Percentiles rank a stretch among this genome's conserved stretches.
phyloP scores from a whole-genome alignment of 139 green algal species.

The Penium margaritaceum region DNA sequence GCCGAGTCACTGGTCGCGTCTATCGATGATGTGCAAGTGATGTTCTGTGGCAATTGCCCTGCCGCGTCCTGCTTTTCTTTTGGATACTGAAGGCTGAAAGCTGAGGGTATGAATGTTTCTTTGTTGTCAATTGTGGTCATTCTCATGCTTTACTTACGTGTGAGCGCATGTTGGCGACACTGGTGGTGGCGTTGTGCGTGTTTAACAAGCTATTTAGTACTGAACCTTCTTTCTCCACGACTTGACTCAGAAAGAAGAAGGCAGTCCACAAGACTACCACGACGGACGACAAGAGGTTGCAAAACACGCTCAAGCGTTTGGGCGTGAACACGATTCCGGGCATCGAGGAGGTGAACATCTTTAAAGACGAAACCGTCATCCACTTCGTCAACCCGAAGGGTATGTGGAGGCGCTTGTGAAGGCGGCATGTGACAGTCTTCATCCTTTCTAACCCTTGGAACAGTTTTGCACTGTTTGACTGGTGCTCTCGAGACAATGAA shows the following conservation, averaged over 20 bases:
- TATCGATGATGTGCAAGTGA: too few relatives aligned
- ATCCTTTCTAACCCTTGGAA: too few relatives aligned
- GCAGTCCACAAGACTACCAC: conserved; percentile 88
- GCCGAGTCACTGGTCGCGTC: too few relatives aligned
- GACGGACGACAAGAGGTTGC: conserved; percentile 94
- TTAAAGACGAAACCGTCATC: conserved; percentile 83
- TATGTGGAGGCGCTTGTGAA: background rate
- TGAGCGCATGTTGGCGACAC: background rate
- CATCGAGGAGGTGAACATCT: conserved; percentile 99
- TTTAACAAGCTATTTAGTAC: background rate
- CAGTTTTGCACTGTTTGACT: too few relatives aligned
- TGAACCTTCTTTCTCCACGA: conserved; percentile 21
- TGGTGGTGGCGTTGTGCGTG: background rate
- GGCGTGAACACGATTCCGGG: conserved; percentile 97
- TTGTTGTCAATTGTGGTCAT: background rate
- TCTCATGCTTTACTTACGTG: background rate
- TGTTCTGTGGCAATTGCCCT: too few relatives aligned
- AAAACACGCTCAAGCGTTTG: conserved; percentile 91
- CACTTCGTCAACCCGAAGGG: conserved; percentile 93
- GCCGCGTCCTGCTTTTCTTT: too few relatives aligned
- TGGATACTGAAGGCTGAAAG: too few relatives aligned
- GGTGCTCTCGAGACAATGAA: too few relatives aligned
- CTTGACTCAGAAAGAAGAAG: conserved; percentile 89
- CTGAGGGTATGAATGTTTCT: too few relatives aligned
- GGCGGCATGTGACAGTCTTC: too few relatives aligned